Percentiles rank a stretch among this genome's conserved stretches.
phyloP scores from a whole-genome alignment of 805 yeast genomes.

The Zygosaccharomyces kombuchaensis region DNA sequence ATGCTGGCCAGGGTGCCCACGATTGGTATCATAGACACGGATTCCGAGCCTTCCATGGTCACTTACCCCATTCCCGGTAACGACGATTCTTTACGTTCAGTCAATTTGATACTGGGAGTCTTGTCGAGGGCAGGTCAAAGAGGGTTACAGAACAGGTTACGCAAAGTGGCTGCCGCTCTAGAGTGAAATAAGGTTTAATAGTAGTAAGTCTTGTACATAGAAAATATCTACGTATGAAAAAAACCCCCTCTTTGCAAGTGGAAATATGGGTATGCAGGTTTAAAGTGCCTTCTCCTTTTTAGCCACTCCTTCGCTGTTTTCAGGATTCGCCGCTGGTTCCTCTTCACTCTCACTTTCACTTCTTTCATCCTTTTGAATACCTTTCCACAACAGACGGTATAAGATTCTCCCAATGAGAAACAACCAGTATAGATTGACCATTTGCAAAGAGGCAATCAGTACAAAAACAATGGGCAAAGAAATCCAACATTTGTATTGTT shows the following conservation, averaged over 20 bases:
- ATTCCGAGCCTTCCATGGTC: constrained; percentile 81
- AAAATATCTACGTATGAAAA: neutral
- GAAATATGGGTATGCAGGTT: neutral
- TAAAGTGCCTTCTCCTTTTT: constrained; percentile 2
- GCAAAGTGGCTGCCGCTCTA: constrained; percentile 18
- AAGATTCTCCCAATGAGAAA: constrained; percentile 74
- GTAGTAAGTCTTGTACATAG: constrained; percentile 7
- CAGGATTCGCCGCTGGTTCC: constrained; percentile 11
- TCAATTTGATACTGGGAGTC: constrained; percentile 75
- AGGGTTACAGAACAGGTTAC: constrained; percentile 61
- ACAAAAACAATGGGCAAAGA: constrained; percentile 85
- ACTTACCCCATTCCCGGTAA: constrained; percentile 96
- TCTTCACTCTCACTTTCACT: constrained; percentile 75
- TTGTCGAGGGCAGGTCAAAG: constrained; percentile 79
- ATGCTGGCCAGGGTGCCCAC: constrained; percentile 81
- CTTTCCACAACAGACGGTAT: constrained; percentile 57
- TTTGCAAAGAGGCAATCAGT: constrained; percentile 73
- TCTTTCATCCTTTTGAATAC: constrained; percentile 72
- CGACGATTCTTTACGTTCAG: constrained; percentile 83
- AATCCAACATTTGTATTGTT: constrained; percentile 95
- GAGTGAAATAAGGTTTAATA: constrained; percentile 1
- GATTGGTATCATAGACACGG: constrained; percentile 89
- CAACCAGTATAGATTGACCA: constrained; percentile 87
- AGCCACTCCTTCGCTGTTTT: constrained; percentile 18
- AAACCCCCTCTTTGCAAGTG: neutral